Percentiles rank a stretch among this genome's conserved stretches.
Evolutionary conservation across 1,139 yeast genomes (phyloP).

Genomic region (Diutina siamensis): DNA sequence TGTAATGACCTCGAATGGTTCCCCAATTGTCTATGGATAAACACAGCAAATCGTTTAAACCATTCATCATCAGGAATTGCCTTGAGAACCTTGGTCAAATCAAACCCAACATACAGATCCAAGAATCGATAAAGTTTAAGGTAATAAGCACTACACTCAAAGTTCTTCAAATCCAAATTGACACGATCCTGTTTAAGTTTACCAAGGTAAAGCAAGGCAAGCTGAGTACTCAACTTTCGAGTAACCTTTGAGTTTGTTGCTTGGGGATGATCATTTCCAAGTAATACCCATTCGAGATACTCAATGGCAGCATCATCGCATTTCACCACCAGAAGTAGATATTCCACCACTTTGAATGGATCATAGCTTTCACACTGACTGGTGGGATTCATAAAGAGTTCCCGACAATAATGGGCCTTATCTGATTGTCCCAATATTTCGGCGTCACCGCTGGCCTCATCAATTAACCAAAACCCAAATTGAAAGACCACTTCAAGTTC

Average conservation of each 20-base stretch:
- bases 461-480: constrained; percentile 46
- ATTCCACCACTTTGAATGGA: constrained; percentile 38
- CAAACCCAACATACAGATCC: constrained; percentile 24
- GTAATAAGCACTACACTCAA: constrained; percentile 15
- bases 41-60: constrained; percentile 37
- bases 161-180: not conserved
- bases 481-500: constrained; percentile 46
- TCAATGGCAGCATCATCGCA: constrained; percentile 26
- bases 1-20: constrained; percentile 57
- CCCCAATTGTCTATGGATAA: constrained; percentile 47
- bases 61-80: constrained; percentile 26
- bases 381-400: constrained; percentile 58
- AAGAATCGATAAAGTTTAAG: constrained; percentile 28
- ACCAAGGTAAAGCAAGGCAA: constrained; percentile 45
- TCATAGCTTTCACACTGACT: constrained; percentile 53
- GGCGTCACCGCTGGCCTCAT: constrained; percentile 11
- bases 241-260: constrained; percentile 21
- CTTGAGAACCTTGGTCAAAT: constrained; percentile 34
- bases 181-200: constrained; percentile 13
- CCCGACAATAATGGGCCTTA: constrained; percentile 11
- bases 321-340: constrained; percentile 20
- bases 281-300: constrained; percentile 51
- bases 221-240: constrained; percentile 32
- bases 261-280: constrained; percentile 34
- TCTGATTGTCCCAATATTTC: not conserved